These are phyloP conservation scores for Mycena sanguinolenta DNA, from an alignment of 768 basidiomycete genomes.

Conservation along the genomic window DNA sequence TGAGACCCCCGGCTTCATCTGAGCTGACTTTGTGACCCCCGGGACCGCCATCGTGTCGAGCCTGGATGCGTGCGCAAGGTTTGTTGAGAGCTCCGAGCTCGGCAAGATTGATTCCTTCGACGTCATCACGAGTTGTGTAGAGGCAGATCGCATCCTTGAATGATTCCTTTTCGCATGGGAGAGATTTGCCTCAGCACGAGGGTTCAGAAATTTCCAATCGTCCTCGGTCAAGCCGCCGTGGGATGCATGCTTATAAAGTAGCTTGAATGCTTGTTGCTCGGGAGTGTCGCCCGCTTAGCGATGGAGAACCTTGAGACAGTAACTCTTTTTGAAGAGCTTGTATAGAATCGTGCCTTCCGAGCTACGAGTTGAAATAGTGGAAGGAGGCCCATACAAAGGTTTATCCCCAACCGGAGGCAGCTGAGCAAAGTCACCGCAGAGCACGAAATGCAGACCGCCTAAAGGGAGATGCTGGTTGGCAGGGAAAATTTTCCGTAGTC, in stretches of 20 bases:
- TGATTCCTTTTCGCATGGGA: background rate
- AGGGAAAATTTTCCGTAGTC: conserved; percentile 22
- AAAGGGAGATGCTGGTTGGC: background rate
- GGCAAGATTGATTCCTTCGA: conserved; percentile 7
- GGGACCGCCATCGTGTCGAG: conserved; percentile 13
- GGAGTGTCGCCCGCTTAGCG: conserved; percentile 2
- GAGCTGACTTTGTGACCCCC: background rate
- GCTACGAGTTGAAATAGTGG: background rate
- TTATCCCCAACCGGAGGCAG: conserved; percentile 28
- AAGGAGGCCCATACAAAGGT: background rate
- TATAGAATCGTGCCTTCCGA: background rate
- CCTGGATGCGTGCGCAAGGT: conserved; percentile 21
- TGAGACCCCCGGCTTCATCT: conserved; percentile 23
- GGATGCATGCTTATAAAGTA: conserved; percentile 2
- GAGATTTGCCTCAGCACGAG: background rate
- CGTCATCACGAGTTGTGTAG: conserved; percentile 26
- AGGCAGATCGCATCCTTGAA: conserved; percentile 22
- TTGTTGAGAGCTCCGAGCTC: background rate
- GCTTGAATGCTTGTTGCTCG: background rate
- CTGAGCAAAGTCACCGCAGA: conserved; percentile 33
- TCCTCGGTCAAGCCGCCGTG: conserved; percentile 8
- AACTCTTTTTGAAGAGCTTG: background rate
- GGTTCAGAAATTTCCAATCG: conserved; percentile 18
- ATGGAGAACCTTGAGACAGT: background rate
- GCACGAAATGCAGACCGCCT: conserved; percentile 20